These are phyloP conservation scores for Hymenoscyphus salicellus DNA, from an alignment of 2,329 filamentous ascomycete species.

Conservation along the genomic window DNA sequence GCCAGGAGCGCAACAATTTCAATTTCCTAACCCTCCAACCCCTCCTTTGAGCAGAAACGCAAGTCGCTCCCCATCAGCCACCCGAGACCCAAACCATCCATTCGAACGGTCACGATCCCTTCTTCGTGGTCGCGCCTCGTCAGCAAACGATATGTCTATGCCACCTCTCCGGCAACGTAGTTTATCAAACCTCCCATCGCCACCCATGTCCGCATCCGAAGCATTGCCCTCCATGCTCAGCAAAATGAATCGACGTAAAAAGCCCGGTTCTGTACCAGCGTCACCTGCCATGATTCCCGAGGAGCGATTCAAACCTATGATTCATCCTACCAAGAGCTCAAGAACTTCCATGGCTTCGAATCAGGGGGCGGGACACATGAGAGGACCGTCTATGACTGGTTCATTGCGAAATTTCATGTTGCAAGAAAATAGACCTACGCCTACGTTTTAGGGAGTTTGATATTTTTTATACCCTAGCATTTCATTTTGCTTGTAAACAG, in stretches of 20 bases:
- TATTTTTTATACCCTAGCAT: no score
- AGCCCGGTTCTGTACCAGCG: constrained; percentile 4
- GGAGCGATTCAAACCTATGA: constrained; percentile 4
- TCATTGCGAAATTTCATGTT: constrained; percentile 19
- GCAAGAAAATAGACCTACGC: constrained; percentile 17
- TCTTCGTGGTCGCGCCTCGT: neutral
- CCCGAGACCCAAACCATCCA: neutral
- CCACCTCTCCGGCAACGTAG: constrained; percentile 3
- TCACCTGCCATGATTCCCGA: constrained; percentile 7
- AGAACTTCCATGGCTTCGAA: neutral
- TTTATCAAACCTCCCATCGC: neutral
- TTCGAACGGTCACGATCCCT: neutral
- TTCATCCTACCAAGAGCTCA: neutral
- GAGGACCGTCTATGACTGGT: constrained; percentile 15
- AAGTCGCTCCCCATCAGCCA: constrained; percentile 1
- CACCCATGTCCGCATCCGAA: neutral
- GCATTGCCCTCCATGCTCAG: constrained; percentile 19
- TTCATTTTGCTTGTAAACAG: no score
- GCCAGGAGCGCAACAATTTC: constrained; percentile 2
- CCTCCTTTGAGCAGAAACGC: constrained; percentile 10
- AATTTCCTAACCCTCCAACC: constrained; percentile 7
- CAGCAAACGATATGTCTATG: constrained; percentile 1
- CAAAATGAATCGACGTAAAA: constrained; percentile 22
- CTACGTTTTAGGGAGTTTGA: constrained; percentile 16
- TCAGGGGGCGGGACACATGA: constrained; percentile 6